phyloP scores from a whole-genome alignment of 129 eudicot species.

The Smallanthus sonchifolius region DNA sequence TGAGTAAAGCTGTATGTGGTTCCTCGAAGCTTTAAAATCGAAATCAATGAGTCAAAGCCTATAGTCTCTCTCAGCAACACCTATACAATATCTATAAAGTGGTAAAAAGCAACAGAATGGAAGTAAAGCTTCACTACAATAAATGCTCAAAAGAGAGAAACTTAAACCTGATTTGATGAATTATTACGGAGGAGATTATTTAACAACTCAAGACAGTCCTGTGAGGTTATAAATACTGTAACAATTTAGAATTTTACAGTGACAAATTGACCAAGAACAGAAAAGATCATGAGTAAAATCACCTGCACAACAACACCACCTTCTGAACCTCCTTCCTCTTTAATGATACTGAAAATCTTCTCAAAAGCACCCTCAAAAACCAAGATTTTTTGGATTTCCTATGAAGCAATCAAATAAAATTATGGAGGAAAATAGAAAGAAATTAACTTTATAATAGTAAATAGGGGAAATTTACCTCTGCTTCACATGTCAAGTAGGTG shows the following conservation, averaged over 20 bases:
- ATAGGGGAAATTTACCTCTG: slow-evolving; percentile 57
- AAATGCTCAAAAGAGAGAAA: background rate
- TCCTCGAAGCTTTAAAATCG: slow-evolving; percentile 86
- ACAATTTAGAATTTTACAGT: background rate
- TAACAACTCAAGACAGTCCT: slow-evolving; percentile 93
- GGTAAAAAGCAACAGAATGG: slow-evolving; percentile 21
- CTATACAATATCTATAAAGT: slow-evolving; percentile 38
- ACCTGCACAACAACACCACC: slow-evolving; percentile 99
- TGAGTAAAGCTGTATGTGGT: slow-evolving; percentile 81
- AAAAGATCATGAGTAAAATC: slow-evolving; percentile 8
- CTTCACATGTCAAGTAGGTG: slow-evolving; percentile 90
- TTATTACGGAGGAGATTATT: slow-evolving; percentile 79
- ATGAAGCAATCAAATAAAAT: background rate
- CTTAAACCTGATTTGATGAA: slow-evolving; percentile 80
- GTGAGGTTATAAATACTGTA: slow-evolving; percentile 22
- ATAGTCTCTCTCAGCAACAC: slow-evolving; percentile 86
- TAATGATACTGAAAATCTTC: slow-evolving; percentile 84
- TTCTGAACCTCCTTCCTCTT: slow-evolving; percentile 96
- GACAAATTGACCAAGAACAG: slow-evolving; percentile 6
- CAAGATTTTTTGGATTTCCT: slow-evolving; percentile 98
- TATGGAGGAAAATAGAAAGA: slow-evolving; percentile 4
- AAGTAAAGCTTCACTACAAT: background rate
- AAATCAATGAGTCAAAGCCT: slow-evolving; percentile 80
- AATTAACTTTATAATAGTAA: slow-evolving; percentile 13
- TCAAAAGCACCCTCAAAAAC: slow-evolving; percentile 99